Conservation (phyloP, 495 filamentous ascomycete species). For the Umbilicaria muhlenbergii region DNA sequence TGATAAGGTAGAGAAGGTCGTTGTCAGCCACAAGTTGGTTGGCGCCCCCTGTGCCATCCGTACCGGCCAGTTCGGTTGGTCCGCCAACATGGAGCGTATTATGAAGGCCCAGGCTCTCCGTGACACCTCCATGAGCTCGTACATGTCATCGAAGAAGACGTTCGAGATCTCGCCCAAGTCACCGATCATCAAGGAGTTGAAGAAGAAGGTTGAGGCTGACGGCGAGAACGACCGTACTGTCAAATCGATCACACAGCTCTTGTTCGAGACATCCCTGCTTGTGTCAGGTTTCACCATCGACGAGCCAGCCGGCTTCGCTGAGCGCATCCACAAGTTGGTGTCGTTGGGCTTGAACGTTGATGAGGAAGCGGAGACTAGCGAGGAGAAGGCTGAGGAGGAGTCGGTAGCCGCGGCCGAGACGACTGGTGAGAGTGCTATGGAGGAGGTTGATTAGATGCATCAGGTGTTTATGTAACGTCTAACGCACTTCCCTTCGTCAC, state of each 20-base stretch:
- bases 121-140: slow-evolving; percentile 97
- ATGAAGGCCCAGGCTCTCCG: slow-evolving; percentile 99
- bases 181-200: slow-evolving; percentile 93
- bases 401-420: slow-evolving; percentile 40
- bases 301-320: slow-evolving; percentile 90
- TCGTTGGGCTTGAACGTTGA: slow-evolving; percentile 92
- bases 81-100: slow-evolving; percentile 99
- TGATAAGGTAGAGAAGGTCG: slow-evolving; percentile 99
- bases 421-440: slow-evolving; percentile 52
- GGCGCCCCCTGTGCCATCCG: slow-evolving; percentile 96
- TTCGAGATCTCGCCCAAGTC: slow-evolving; percentile 99
- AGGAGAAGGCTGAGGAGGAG: slow-evolving; percentile 46
- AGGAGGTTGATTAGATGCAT: slow-evolving; percentile 53
- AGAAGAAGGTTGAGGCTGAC: slow-evolving; percentile 94
- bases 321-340: slow-evolving; percentile 98
- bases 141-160: slow-evolving; percentile 99
- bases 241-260: slow-evolving; percentile 93
- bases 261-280: slow-evolving; percentile 95
- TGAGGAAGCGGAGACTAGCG: slow-evolving; percentile 64
- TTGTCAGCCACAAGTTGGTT: slow-evolving; percentile 94
- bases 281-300: slow-evolving; percentile 99
- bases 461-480: slow-evolving; percentile 2
- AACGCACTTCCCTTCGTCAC: background rate
- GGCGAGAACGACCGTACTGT: slow-evolving; percentile 96
- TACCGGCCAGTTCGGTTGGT: slow-evolving; percentile 99